phyloP scores from a whole-genome alignment of 1,284 basidiomycete genomes.

The Puccinia triticina region DNA sequence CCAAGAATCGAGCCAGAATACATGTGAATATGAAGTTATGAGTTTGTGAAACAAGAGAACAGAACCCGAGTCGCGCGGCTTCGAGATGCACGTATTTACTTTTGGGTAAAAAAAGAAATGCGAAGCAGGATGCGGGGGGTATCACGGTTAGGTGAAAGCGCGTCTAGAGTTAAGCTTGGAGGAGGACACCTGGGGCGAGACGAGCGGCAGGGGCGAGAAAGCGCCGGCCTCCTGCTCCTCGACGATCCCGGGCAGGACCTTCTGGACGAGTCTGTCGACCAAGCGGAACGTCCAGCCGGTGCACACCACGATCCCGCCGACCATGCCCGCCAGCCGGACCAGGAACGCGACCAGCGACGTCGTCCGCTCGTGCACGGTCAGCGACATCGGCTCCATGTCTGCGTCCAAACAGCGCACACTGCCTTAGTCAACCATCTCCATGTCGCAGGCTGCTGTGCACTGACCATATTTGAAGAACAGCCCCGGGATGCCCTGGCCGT shows the following conservation, averaged over 20 bases:
- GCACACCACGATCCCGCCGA: conserved; percentile 61
- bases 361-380: conserved; percentile 84
- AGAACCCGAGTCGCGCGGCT: too few species aligned
- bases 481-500: conserved; percentile 75
- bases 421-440: conserved; percentile 69
- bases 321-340: conserved; percentile 69
- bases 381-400: conserved; percentile 84
- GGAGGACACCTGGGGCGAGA: conserved; percentile 14
- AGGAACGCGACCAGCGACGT: conserved; percentile 78
- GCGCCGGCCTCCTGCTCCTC: neutral
- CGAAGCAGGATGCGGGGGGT: neutral
- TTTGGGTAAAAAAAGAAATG: neutral
- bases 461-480: conserved; percentile 43
- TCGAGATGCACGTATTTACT: neutral
- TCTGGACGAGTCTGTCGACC: conserved; percentile 25
- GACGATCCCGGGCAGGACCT: conserved; percentile 10
- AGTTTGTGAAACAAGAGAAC: too few species aligned
- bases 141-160: neutral
- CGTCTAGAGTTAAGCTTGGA: neutral
- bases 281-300: conserved; percentile 57
- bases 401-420: conserved; percentile 62
- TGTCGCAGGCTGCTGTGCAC: conserved; percentile 70
- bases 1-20: neutral
- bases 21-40: neutral
- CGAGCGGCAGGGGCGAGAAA: neutral